A percentile compares a stretch with the other conserved stretches of the same genome.
Evolutionary conservation across 345 rosid genomes (phyloP).

Genomic region (Arabidopsis thaliana): DNA sequence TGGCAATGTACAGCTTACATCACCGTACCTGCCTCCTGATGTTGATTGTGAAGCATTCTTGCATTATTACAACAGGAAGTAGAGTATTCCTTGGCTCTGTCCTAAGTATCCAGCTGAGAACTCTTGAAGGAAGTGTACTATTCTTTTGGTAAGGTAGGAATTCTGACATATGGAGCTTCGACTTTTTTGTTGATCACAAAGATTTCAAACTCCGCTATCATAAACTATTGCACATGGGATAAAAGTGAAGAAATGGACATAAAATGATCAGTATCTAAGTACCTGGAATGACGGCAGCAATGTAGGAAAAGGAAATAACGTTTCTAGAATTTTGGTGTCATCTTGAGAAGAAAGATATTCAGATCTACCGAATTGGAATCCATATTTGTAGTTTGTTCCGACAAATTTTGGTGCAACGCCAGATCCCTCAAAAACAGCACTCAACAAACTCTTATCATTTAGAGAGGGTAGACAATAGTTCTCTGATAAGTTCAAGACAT

Average conservation of each 20-base stretch:
- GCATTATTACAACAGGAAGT: slow-evolving; percentile 83
- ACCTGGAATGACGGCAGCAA: slow-evolving; percentile 91
- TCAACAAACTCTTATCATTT: slow-evolving; percentile 68
- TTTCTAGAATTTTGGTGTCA: slow-evolving; percentile 65
- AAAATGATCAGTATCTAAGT: slow-evolving; percentile 35
- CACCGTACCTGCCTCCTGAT: slow-evolving; percentile 76
- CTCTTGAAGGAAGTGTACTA: slow-evolving; percentile 84
- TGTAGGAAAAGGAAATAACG: slow-evolving; percentile 90
- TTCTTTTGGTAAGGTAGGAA: slow-evolving; percentile 86
- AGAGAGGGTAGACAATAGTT: slow-evolving; percentile 73
- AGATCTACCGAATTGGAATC: slow-evolving; percentile 72
- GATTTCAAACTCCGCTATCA: slow-evolving; percentile 7
- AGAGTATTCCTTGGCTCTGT: slow-evolving; percentile 64
- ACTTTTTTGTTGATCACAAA: slow-evolving; percentile 56
- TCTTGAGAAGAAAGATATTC: slow-evolving; percentile 63
- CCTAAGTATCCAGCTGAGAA: slow-evolving; percentile 71
- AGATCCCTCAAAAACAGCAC: slow-evolving; percentile 63
- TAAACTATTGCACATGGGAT: slow-evolving; percentile 24
- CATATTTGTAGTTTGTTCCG: slow-evolving; percentile 77
- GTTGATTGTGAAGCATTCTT: slow-evolving; percentile 78
- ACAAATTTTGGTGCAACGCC: slow-evolving; percentile 43
- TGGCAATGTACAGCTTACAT: slow-evolving; percentile 31
- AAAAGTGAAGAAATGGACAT: slow-evolving; percentile 15
- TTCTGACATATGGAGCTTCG: slow-evolving; percentile 63
- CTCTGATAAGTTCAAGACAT: slow-evolving; percentile 61